A percentile compares a stretch with the other conserved stretches of the same genome.
Conservation (phyloP, 805 yeast species). For the Candida odintsovae region DNA sequence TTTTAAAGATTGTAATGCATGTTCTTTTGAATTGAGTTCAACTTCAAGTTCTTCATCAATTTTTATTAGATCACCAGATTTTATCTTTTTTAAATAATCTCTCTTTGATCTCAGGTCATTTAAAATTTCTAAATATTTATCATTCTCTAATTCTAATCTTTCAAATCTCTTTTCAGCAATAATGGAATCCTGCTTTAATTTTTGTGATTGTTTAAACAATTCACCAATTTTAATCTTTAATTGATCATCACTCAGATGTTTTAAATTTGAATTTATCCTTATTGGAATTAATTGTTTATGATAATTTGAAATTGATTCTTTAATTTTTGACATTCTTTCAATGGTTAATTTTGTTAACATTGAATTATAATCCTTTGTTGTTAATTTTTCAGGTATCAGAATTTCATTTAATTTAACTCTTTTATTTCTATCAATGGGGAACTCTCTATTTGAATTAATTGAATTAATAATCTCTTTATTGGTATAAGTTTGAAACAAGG, state of each 20-base stretch:
- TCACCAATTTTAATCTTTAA: constrained; percentile 35
- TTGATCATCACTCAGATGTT: constrained; percentile 36
- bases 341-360: constrained; percentile 32
- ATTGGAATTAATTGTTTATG: constrained; percentile 19
- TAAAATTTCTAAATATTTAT: constrained; percentile 11
- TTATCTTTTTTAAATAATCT: background rate
- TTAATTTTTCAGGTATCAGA: constrained; percentile 16
- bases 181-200: constrained; percentile 12
- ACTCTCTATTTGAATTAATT: too few relatives aligned
- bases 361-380: constrained; percentile 30
- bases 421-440: constrained; percentile 1
- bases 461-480: constrained; percentile 15
- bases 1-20: constrained; percentile 36
- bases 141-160: constrained; percentile 18
- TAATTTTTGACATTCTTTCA: constrained; percentile 26
- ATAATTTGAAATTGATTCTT: constrained; percentile 16
- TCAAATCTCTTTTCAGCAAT: constrained; percentile 15
- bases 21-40: constrained; percentile 31
- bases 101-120: constrained; percentile 3
- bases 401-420: constrained; percentile 12
- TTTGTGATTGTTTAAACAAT: constrained; percentile 27
- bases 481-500: constrained; percentile 10
- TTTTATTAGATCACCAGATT: constrained; percentile 21
- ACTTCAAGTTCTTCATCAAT: constrained; percentile 26
- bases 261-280: constrained; percentile 32